Evolutionary conservation across 805 yeast genomes (phyloP), one percentile per base, ranked within the genome.

Genomic region (Debaryomyces castellii): DNA sequence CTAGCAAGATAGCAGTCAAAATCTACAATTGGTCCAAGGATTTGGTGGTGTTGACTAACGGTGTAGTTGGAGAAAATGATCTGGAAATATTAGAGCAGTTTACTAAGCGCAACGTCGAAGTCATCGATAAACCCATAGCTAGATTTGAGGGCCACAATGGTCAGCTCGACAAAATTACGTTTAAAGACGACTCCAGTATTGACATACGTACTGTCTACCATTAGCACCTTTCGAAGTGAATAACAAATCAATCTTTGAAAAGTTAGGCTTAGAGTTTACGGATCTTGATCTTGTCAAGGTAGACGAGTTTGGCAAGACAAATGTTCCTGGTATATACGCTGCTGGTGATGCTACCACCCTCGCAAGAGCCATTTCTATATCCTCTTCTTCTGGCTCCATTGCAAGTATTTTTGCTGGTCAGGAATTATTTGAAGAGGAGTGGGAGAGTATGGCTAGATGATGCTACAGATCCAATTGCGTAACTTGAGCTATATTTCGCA

Each of bases 21-120:
- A 6, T 52, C 8, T 37, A 28, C 16, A 50, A 50, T 25, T 50
- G 50, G 52, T 39, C 46, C 39, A 43, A 44, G 21, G 43, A 52
- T 23, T n/a, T 50, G 10, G 39, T 42, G 4, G 30, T 52, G 3
- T 40, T 52, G 22, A 39, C 39, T 17, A 47, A 34, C 39, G 42
- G 41, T 12, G 22, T 27, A 9, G 7, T 17, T 17, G 2, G 22
- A 17, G 28, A 39, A 38, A 38, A 11, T 30, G 37, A 32, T 20
- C 17, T 10, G 2, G n/a, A 14, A 8, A 22, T 32, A 12, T 10
- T n/a, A 28, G 33, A 28, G n/a, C 18, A 37, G 5, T 17, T 44
- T 44, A 21, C 38, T 27, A 11, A 5, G 1, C 35, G 35, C 7
- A 41, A 40, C 14, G 16, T 45, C 20, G 23, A 28, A 1, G 9